phyloP scores from a whole-genome alignment of 805 yeast genomes.

The Barnettozyma salicaria region DNA sequence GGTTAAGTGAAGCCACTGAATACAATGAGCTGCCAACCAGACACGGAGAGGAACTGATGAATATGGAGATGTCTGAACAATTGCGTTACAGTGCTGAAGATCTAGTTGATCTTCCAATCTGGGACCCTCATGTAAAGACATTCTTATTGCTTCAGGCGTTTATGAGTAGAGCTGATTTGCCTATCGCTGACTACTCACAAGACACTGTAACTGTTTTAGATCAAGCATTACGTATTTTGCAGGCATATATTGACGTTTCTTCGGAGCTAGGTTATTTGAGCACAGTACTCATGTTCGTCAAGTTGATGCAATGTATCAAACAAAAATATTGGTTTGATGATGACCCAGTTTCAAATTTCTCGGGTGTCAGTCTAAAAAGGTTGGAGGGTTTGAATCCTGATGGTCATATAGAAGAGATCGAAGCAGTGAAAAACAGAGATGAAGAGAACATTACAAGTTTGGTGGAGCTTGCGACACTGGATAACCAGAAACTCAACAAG shows the following conservation, averaged over 20 bases:
- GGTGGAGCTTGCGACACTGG: constrained; percentile 22
- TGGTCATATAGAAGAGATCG: constrained; percentile 17
- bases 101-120: constrained; percentile 65
- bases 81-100: constrained; percentile 62
- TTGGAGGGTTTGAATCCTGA: constrained; percentile 14
- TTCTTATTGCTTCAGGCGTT: constrained; percentile 84
- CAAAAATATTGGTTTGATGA: constrained; percentile 86
- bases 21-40: constrained; percentile 80
- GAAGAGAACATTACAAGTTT: constrained; percentile 4
- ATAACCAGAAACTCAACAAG: constrained; percentile 35
- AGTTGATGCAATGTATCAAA: constrained; percentile 78
- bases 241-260: constrained; percentile 86
- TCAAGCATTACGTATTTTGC: constrained; percentile 88
- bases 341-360: constrained; percentile 45
- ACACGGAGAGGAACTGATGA: constrained; percentile 56
- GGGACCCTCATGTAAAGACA: constrained; percentile 76
- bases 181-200: constrained; percentile 91
- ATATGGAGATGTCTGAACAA: constrained; percentile 74
- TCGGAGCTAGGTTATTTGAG: constrained; percentile 72
- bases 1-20: constrained; percentile 85
- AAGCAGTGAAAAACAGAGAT: not conserved
- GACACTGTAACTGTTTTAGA: constrained; percentile 92
- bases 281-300: constrained; percentile 56
- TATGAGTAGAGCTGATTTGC: constrained; percentile 79
- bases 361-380: constrained; percentile 23